Evolutionary conservation across 306 rosid species (phyloP), one percentile per base, ranked within the genome.

Genomic region (Begonia loranthoides): DNA sequence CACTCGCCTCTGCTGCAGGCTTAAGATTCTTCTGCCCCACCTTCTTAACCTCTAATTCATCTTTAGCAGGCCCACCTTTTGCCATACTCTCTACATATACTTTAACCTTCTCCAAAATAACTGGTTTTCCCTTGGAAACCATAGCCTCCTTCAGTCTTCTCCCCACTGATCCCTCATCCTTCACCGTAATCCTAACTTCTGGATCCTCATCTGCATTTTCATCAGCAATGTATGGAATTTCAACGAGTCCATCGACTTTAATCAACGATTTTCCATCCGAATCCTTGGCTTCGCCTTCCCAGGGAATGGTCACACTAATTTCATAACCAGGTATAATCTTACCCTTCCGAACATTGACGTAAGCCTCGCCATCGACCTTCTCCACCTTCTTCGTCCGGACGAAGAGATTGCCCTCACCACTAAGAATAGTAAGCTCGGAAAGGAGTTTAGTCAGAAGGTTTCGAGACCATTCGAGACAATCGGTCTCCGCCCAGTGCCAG

Each of bases 401-500:
- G 68, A 60, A 73, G 14, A 90, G 66, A 58, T 65, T 45, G 13
- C 77, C 85, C 17, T 86, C 99, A 45, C 94, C 99, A 15, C 73
- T 62, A 12, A 90, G 84, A 39, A 90, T 33, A 2, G 67, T 22
- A 62, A 84, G 88, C 17, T 76, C 22, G 21, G 79, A 57, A 52
- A 90, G 94, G 13, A 80, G 99, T 45, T 70, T 70, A 56, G 74
- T 38, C 64, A 90, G 73, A 55, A 80, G 65, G 61, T 66, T 63
- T 10, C 77, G 81, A 6, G 94, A 78, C 99, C 99, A 90, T 47
- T 77, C 92, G 9, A 90, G 73, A 58, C 99, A 90, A 41, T 90
- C 75, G 9, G 95, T 90, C 70, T 90, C 99, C 0, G 95, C 41
- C 99, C 99, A 90, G 78, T 90, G 99, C 99, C 99, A 90, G 75